Percentiles rank a stretch among this genome's conserved stretches.
Conservation (phyloP, 441 rosid genomes). For the Pelargonium citronellum region DNA sequence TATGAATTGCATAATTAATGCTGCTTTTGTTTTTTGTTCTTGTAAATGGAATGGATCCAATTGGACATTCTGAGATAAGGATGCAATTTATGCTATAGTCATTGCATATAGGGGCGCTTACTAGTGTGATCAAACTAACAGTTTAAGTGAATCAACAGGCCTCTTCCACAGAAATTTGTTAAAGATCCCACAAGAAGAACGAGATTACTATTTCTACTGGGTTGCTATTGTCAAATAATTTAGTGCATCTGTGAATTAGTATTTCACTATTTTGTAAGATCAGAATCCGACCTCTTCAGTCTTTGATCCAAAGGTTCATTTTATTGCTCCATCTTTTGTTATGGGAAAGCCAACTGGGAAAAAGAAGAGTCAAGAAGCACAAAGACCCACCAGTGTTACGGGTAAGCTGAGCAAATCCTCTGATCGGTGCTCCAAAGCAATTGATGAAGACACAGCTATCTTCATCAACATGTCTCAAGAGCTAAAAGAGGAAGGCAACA, state of each 20-base stretch:
- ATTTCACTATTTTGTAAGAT: neutral
- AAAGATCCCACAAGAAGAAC: neutral
- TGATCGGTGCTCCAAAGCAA: slow-evolving; percentile 20
- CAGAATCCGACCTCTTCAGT: neutral
- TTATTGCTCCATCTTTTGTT: neutral
- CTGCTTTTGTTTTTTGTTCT: neutral
- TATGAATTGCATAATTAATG: neutral
- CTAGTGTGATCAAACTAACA: neutral
- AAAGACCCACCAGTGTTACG: neutral
- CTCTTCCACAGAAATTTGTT: neutral
- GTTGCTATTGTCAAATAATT: neutral
- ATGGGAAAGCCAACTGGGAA: slow-evolving; percentile 8
- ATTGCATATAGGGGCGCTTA: neutral
- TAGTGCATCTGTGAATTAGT: neutral
- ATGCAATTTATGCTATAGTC: neutral
- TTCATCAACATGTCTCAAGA: slow-evolving; percentile 46
- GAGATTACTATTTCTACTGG: neutral
- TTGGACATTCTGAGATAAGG: too few species aligned
- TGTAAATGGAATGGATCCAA: too few species aligned
- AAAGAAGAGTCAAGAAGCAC: slow-evolving; percentile 4
- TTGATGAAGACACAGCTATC: slow-evolving; percentile 38
- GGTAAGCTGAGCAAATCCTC: neutral
- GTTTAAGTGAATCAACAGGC: neutral
- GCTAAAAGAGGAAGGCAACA: slow-evolving; percentile 57
- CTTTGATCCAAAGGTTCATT: neutral